Evolutionary conservation across 169 alveolate species (phyloP).

Genomic region (Ichthyophthirius multifiliis): DNA sequence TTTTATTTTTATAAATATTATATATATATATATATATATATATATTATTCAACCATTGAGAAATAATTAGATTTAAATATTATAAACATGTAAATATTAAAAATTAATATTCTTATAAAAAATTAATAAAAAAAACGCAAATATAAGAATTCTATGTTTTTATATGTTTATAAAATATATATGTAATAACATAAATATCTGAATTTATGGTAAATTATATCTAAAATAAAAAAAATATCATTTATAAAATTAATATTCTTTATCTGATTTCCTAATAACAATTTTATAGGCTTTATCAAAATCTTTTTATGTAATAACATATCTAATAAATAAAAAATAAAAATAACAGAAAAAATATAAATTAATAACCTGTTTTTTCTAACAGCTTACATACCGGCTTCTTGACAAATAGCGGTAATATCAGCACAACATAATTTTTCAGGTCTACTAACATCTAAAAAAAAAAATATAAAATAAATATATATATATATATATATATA

Average conservation of each 20-base stretch:
- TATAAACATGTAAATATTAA: too few species aligned
- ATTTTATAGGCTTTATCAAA: constrained; percentile 97
- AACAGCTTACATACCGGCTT: constrained; percentile 99
- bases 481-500: neutral
- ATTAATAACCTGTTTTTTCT: constrained; percentile 91
- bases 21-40: too few species aligned
- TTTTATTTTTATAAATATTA: too few species aligned
- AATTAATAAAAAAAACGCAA: too few species aligned
- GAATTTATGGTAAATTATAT: too few species aligned
- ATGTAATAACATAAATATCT: too few species aligned
- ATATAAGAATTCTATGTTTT: too few species aligned
- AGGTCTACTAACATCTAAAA: constrained; percentile 92
- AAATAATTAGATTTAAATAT: too few species aligned
- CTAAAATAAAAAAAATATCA: too few species aligned
- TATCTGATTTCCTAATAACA: constrained; percentile 93
- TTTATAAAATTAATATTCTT: constrained; percentile 93
- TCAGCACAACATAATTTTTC: constrained; percentile 99
- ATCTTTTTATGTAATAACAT: constrained; percentile 94
- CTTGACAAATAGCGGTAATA: constrained; percentile 97
- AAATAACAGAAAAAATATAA: constrained; percentile 11
- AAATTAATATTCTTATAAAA: too few species aligned
- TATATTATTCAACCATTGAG: too few species aligned
- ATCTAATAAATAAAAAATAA: constrained; percentile 61
- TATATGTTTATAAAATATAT: too few species aligned
- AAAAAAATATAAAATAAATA: neutral